phyloP scores from a whole-genome alignment of 2,329 filamentous ascomycete species.

The Clonostachys chloroleuca region DNA sequence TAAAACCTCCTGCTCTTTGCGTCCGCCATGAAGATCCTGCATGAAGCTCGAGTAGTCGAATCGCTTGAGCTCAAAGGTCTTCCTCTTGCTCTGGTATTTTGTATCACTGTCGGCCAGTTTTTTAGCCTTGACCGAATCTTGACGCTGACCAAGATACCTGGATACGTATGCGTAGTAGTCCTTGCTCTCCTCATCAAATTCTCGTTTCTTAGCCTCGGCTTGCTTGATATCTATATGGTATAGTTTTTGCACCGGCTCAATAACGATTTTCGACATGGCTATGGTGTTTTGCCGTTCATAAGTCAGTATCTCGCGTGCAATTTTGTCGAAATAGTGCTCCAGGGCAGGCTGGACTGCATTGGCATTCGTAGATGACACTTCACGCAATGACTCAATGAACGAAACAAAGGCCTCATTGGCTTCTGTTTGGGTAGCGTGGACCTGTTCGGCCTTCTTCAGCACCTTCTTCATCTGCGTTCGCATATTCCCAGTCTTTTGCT shows the following conservation, averaged over 20 bases:
- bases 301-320: conserved; percentile 80
- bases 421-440: conserved; percentile 70
- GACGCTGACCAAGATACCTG: conserved; percentile 90
- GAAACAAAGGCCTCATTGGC: conserved; percentile 81
- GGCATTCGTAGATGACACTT: conserved; percentile 85
- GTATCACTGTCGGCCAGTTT: conserved; percentile 92
- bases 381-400: conserved; percentile 82
- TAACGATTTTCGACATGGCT: conserved; percentile 88
- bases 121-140: conserved; percentile 95
- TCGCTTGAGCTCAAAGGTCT: conserved; percentile 93
- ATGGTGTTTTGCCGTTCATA: conserved; percentile 83
- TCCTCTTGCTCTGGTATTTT: conserved; percentile 91
- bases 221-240: conserved; percentile 98
- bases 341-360: conserved; percentile 96
- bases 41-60: conserved; percentile 99
- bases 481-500: conserved; percentile 96
- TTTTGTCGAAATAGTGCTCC: conserved; percentile 98
- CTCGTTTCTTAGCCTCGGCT: conserved; percentile 92
- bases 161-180: conserved; percentile 97
- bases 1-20: conserved; percentile 94
- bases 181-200: conserved; percentile 98
- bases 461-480: conserved; percentile 93
- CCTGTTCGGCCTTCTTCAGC: conserved; percentile 87
- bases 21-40: conserved; percentile 98
- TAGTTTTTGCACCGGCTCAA: conserved; percentile 86